Percentiles rank a stretch among this genome's conserved stretches.
These are phyloP conservation scores for Penicillium desertorum DNA, from an alignment of 495 filamentous ascomycete genomes.

Conservation along the genomic window DNA sequence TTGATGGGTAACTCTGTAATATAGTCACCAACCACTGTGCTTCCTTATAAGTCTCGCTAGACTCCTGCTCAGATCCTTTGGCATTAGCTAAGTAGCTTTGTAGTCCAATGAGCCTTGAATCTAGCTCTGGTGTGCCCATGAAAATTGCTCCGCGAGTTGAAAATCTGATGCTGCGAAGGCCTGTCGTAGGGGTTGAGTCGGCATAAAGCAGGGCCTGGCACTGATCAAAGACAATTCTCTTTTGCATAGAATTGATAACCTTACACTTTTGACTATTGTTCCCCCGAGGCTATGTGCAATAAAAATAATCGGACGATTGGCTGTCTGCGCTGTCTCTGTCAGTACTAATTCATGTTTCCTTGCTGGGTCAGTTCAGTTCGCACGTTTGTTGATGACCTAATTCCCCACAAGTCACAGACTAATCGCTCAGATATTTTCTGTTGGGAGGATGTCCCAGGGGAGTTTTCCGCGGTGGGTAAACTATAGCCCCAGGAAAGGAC, in stretches of 20 bases:
- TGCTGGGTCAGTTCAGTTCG: background rate
- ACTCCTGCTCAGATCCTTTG: constrained; percentile 9
- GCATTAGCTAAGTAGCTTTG: constrained; percentile 3
- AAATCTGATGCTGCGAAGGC: constrained; percentile 4
- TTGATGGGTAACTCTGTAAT: constrained; percentile 6
- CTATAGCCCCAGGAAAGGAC: constrained; percentile 55
- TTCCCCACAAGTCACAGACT: constrained; percentile 30
- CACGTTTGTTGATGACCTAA: constrained; percentile 26
- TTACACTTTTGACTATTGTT: constrained; percentile 34
- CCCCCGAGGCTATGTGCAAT: constrained; percentile 38
- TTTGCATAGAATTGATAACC: background rate
- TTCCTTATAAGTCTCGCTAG: constrained; percentile 14
- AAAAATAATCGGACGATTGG: constrained; percentile 34
- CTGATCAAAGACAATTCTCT: background rate
- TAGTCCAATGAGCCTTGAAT: constrained; percentile 10
- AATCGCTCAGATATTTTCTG: constrained; percentile 29
- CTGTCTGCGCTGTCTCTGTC: constrained; percentile 14
- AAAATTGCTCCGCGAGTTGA: constrained; percentile 14
- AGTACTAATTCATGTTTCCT: background rate
- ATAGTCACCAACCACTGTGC: constrained; percentile 12
- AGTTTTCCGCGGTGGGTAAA: constrained; percentile 14
- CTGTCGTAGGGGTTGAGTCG: background rate
- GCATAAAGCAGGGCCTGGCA: constrained; percentile 22
- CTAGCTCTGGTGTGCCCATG: constrained; percentile 17
- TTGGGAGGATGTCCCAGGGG: background rate